Conservation (phyloP, 2,329 filamentous ascomycete genomes). For the Amylocarpus encephaloides region DNA sequence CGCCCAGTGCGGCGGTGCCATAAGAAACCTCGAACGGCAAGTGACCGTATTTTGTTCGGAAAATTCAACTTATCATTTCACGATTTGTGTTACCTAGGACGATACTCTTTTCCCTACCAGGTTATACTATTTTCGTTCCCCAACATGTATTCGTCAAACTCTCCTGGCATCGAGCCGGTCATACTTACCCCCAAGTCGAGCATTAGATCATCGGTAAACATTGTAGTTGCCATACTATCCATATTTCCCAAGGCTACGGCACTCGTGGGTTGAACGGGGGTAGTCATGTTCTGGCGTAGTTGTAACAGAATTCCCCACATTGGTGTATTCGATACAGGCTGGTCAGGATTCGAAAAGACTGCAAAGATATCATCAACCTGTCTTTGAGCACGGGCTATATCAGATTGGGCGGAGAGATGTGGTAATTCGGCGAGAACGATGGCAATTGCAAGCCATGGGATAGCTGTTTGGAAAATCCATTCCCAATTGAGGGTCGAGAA, state of each 20-base stretch:
- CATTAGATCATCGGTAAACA: neutral
- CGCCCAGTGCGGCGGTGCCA: too few relatives aligned
- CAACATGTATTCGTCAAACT: too few relatives aligned
- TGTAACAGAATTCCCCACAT: conserved; percentile 16
- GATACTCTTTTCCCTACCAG: too few relatives aligned
- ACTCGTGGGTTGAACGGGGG: neutral
- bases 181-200: neutral
- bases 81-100: too few relatives aligned
- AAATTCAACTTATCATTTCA: too few relatives aligned
- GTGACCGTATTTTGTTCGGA: too few relatives aligned
- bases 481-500: conserved; percentile 13
- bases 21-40: too few relatives aligned
- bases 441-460: conserved; percentile 20
- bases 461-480: conserved; percentile 14
- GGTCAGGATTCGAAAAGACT: neutral
- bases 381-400: conserved; percentile 11
- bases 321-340: conserved; percentile 5
- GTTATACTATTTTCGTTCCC: too few relatives aligned
- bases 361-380: conserved; percentile 13
- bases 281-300: conserved; percentile 8
- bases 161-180: too few relatives aligned
- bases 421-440: conserved; percentile 13
- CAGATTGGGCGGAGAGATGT: neutral
- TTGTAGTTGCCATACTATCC: neutral
- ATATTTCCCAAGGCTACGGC: neutral